Conservation (phyloP, 2,329 filamentous ascomycete genomes). For the Fusarium sp. region DNA sequence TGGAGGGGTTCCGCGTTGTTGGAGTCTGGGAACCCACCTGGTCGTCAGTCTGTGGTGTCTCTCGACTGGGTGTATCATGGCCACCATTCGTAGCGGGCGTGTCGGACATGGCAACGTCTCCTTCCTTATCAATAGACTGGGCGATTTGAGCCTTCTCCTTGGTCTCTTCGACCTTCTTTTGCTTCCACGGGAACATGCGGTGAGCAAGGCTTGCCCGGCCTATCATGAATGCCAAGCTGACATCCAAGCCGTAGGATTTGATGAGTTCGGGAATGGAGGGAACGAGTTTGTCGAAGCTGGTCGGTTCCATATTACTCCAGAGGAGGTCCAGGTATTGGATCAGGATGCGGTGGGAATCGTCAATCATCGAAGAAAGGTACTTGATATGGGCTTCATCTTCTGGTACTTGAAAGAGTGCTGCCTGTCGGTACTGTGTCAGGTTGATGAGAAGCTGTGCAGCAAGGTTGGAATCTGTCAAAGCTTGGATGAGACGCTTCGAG, state of each 20-base stretch:
- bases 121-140: conserved; percentile 61
- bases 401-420: conserved; percentile 81
- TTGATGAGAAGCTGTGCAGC: conserved; percentile 87
- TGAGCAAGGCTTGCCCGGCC: conserved; percentile 78
- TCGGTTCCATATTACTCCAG: conserved; percentile 78
- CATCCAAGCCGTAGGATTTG: conserved; percentile 80
- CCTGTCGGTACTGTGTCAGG: conserved; percentile 88
- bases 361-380: conserved; percentile 85
- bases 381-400: conserved; percentile 85
- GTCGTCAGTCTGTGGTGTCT: conserved; percentile 46
- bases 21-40: conserved; percentile 46
- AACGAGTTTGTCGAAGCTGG: conserved; percentile 82
- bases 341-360: conserved; percentile 88
- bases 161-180: conserved; percentile 47
- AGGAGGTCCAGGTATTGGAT: conserved; percentile 91
- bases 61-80: conserved; percentile 45
- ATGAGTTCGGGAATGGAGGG: conserved; percentile 81
- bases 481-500: conserved; percentile 81
- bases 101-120: conserved; percentile 65
- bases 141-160: conserved; percentile 47
- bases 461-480: conserved; percentile 80
- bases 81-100: conserved; percentile 46
- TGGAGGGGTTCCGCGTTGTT: conserved; percentile 20
- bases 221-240: conserved; percentile 86
- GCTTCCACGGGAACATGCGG: conserved; percentile 63